phyloP scores from a whole-genome alignment of 1,284 basidiomycete genomes.

The Meira nashicola region DNA sequence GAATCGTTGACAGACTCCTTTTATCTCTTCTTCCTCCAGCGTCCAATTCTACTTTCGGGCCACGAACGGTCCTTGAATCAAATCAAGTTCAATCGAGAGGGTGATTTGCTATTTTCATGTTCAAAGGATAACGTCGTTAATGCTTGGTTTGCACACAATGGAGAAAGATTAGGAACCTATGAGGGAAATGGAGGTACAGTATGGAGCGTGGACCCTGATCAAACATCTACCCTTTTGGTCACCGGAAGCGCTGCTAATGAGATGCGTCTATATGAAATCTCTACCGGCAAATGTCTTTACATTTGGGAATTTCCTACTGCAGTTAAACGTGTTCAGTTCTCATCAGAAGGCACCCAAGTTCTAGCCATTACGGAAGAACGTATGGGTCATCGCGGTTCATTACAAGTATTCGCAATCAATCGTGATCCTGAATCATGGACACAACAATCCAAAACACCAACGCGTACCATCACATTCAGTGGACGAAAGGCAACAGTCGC shows the following conservation, averaged over 20 bases:
- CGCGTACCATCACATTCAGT: constrained; percentile 50
- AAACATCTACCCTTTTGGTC: constrained; percentile 77
- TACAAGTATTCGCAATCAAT: constrained; percentile 77
- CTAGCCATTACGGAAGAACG: constrained; percentile 95
- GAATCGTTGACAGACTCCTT: background rate
- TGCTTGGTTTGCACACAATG: constrained; percentile 98
- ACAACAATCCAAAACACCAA: constrained; percentile 38
- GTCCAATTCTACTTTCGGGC: constrained; percentile 60
- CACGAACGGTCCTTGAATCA: constrained; percentile 94
- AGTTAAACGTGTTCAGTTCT: constrained; percentile 88
- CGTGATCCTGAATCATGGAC: constrained; percentile 45
- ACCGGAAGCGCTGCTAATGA: constrained; percentile 83
- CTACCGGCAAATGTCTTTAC: constrained; percentile 73
- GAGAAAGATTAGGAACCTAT: constrained; percentile 93
- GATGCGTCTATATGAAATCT: constrained; percentile 84
- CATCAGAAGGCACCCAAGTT: constrained; percentile 61
- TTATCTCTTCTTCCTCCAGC: constrained; percentile 16
- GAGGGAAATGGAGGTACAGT: constrained; percentile 93
- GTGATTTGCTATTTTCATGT: constrained; percentile 90
- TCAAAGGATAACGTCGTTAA: constrained; percentile 95
- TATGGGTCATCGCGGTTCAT: constrained; percentile 66
- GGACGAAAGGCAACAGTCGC: constrained; percentile 81
- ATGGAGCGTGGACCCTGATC: constrained; percentile 93
- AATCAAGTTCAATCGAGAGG: constrained; percentile 76
- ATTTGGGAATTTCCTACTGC: constrained; percentile 95